These are phyloP conservation scores for Chloris gayana DNA, from an alignment of 176 grass and related monocot species.

Conservation along the genomic window DNA sequence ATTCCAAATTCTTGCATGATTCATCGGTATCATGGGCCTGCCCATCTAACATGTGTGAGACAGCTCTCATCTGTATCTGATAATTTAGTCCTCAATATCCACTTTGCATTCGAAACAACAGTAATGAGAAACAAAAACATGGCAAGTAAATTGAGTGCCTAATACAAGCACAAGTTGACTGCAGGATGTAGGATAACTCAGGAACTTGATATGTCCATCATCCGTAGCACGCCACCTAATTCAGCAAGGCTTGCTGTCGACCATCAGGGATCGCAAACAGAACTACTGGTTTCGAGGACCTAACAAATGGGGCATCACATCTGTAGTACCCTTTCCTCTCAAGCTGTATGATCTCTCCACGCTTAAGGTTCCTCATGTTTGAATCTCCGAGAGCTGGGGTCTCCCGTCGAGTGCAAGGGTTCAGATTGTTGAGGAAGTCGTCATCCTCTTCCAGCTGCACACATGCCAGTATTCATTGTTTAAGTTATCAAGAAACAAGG, in stretches of 20 bases:
- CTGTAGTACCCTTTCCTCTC: constrained; percentile 90
- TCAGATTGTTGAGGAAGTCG: constrained; percentile 83
- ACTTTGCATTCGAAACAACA: neutral
- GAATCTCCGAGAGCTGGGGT: constrained; percentile 67
- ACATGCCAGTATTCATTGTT: neutral
- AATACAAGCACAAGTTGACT: neutral
- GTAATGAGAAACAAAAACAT: neutral
- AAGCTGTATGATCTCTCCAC: constrained; percentile 70
- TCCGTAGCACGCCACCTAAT: constrained; percentile 1
- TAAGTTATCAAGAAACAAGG: neutral
- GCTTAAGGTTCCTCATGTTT: constrained; percentile 77
- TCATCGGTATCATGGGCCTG: neutral
- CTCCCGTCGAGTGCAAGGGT: constrained; percentile 72
- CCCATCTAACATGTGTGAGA: neutral
- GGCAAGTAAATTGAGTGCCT: neutral
- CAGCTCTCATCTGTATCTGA: neutral
- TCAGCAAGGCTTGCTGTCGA: constrained; percentile 56
- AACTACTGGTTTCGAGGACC: constrained; percentile 67
- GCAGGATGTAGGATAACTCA: neutral
- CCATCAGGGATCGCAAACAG: constrained; percentile 88
- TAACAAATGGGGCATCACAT: constrained; percentile 69
- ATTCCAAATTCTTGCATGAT: neutral
- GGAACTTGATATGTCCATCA: neutral
- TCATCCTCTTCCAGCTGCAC: constrained; percentile 86
- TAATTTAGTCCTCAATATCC: neutral